Evolutionary conservation across 2,329 filamentous ascomycete genomes (phyloP).

Genomic region (Atkinsonella hypoxylon): DNA sequence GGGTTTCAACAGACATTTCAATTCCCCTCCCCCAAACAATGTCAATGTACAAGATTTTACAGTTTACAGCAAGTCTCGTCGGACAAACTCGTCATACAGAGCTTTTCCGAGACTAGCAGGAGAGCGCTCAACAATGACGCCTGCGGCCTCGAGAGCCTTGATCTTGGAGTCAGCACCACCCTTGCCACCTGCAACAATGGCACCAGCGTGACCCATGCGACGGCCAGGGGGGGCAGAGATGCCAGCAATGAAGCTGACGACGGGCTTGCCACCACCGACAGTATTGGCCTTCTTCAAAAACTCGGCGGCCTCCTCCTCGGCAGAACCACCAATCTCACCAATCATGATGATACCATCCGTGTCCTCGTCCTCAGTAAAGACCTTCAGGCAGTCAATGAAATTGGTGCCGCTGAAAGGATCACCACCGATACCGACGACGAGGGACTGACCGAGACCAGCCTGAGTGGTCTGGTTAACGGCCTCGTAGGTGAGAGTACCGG

Average conservation of each 20-base stretch:
- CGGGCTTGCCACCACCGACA: slow-evolving; percentile 73
- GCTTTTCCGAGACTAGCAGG: slow-evolving; percentile 88
- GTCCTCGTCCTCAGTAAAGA: slow-evolving; percentile 91
- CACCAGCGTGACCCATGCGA: slow-evolving; percentile 97
- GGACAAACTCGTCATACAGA: slow-evolving; percentile 89
- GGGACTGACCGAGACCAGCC: slow-evolving; percentile 90
- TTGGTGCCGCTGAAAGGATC: slow-evolving; percentile 98
- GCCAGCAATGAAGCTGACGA: slow-evolving; percentile 95
- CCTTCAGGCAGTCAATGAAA: slow-evolving; percentile 98
- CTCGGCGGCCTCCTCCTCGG: slow-evolving; percentile 96
- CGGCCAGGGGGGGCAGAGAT: slow-evolving; percentile 93
- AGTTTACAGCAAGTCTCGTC: slow-evolving; percentile 79
- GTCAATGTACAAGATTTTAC: slow-evolving; percentile 6
- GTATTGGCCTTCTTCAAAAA: slow-evolving; percentile 91
- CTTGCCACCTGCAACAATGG: slow-evolving; percentile 95
- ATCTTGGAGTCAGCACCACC: slow-evolving; percentile 98
- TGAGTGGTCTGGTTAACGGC: slow-evolving; percentile 99
- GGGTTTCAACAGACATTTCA: slow-evolving; percentile 4
- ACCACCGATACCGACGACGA: slow-evolving; percentile 95
- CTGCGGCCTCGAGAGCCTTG: slow-evolving; percentile 79
- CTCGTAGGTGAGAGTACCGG: slow-evolving; percentile 97
- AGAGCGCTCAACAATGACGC: slow-evolving; percentile 87
- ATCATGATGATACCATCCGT: slow-evolving; percentile 99
- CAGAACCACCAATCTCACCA: slow-evolving; percentile 93
- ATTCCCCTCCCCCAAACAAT: neutral